Evolutionary conservation across 768 basidiomycete species (phyloP), one percentile per base, ranked within the genome.

Genomic region (Boletus rufocinnamomeus): DNA sequence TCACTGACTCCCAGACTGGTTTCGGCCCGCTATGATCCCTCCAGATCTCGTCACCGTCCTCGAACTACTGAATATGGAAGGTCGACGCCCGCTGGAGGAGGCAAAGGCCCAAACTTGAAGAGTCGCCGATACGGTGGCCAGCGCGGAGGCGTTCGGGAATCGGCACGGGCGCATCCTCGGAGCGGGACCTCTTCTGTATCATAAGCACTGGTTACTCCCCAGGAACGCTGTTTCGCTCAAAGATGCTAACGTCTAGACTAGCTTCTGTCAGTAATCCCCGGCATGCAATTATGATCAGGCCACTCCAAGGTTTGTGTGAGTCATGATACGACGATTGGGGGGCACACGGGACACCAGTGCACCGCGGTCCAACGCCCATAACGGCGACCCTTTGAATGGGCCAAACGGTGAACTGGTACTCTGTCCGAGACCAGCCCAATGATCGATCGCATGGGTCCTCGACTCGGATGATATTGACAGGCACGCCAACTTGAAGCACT

Each of bases 1-100:
- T 52, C 47, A 60, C 27, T 6, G 59, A 58, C 13, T 58, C 48
- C 59, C 51, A 57, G 28, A 60, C 16, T 10, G 51, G 34, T 28
- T 52, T 53, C 2, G 59, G 47, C 2, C 25, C 46, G 34, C 51
- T 45, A 44, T 54, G 56, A 1, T 52, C 52, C 35, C 41, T 52
- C 41, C 34, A 19, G 2, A 34, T 38, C 16, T 58, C n/a, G 17
- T 27, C 48, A 17, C 44, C 44, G 34, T 44, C 56, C 17, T 49
- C 50, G 16, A 51, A 37, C 14, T 43, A 46, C 28, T 58, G 47
- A 52, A 17, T 49, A 49, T 2, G 56, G 51, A 16, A 60, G 27
- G n/a, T 34, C 44, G 32, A 54, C 48, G 30, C 5, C 2, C 6
- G 34, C 21, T 11, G 52, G 44, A 11, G 60, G 51, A 23, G 38